These are phyloP conservation scores for Iodosphaeria phyllophila DNA, from an alignment of 2,329 filamentous ascomycete species.

Conservation along the genomic window DNA sequence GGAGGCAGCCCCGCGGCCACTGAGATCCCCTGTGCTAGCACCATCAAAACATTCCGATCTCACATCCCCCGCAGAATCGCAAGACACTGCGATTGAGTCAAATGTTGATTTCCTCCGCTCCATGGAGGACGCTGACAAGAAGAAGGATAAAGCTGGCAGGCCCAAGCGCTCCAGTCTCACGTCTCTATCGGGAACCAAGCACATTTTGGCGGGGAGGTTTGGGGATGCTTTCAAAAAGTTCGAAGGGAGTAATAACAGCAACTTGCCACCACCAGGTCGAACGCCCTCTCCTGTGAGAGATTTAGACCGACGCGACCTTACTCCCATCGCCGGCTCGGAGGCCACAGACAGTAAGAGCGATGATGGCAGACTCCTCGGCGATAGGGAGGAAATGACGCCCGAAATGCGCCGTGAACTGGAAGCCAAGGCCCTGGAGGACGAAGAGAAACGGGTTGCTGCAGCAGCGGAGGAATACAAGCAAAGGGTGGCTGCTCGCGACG, in stretches of 20 bases:
- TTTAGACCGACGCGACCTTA: slow-evolving; percentile 26
- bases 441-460: slow-evolving; percentile 76
- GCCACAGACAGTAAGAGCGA: slow-evolving; percentile 50
- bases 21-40: slow-evolving; percentile 15
- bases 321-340: slow-evolving; percentile 61
- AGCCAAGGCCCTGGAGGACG: slow-evolving; percentile 59
- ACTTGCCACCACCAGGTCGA: slow-evolving; percentile 17
- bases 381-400: slow-evolving; percentile 57
- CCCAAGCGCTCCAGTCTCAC: slow-evolving; percentile 62
- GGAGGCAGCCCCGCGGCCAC: slow-evolving; percentile 34
- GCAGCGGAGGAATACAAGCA: slow-evolving; percentile 78
- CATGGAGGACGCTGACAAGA: slow-evolving; percentile 46
- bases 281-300: slow-evolving; percentile 31
- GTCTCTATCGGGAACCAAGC: slow-evolving; percentile 57
- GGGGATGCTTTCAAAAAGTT: slow-evolving; percentile 89
- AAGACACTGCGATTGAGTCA: slow-evolving; percentile 52
- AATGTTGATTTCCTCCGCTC: slow-evolving; percentile 70
- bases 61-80: slow-evolving; percentile 24
- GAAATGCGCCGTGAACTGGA: slow-evolving; percentile 86
- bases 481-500: slow-evolving; percentile 45
- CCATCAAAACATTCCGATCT: slow-evolving; percentile 15
- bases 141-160: slow-evolving; percentile 32
- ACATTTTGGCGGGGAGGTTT: slow-evolving; percentile 71
- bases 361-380: slow-evolving; percentile 42
- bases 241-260: slow-evolving; percentile 33